Evolutionary conservation across 2,329 filamentous ascomycete species (phyloP).

Genomic region (Aspergillus sojae): DNA sequence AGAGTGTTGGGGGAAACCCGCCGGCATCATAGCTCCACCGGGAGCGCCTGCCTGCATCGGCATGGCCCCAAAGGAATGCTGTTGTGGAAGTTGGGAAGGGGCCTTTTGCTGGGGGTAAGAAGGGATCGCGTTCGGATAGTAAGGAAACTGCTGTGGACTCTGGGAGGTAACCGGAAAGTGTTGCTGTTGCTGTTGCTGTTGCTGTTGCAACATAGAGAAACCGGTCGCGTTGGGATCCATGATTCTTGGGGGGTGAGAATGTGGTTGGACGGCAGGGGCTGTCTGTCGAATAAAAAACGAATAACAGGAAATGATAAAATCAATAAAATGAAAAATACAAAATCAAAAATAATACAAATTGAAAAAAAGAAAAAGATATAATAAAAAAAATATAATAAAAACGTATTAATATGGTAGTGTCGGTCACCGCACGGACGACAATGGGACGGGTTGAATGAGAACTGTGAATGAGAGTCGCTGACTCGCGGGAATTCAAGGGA

Average conservation of each 20-base stretch:
- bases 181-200: slow-evolving; percentile 14
- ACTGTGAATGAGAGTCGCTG: slow-evolving; percentile 10
- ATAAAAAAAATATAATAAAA: neutral
- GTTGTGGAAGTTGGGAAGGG: slow-evolving; percentile 32
- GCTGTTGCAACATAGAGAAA: slow-evolving; percentile 22
- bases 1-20: slow-evolving; percentile 38
- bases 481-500: slow-evolving; percentile 19
- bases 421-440: slow-evolving; percentile 1
- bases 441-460: neutral
- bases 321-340: neutral
- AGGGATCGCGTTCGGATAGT: slow-evolving; percentile 38
- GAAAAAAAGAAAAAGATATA: neutral
- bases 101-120: slow-evolving; percentile 37
- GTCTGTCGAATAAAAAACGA: neutral
- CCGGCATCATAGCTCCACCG: slow-evolving; percentile 43
- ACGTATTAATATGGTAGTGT: neutral
- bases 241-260: slow-evolving; percentile 15
- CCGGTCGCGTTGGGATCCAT: slow-evolving; percentile 36
- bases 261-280: slow-evolving; percentile 8
- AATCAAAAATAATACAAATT: neutral
- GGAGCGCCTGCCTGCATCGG: slow-evolving; percentile 38
- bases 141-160: slow-evolving; percentile 38
- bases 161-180: slow-evolving; percentile 38
- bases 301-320: neutral
- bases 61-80: slow-evolving; percentile 39